Percentiles rank a stretch among this genome's conserved stretches.
Evolutionary conservation across 1,284 basidiomycete species (phyloP).

Genomic region (Leucocoprinus gongylophorus): DNA sequence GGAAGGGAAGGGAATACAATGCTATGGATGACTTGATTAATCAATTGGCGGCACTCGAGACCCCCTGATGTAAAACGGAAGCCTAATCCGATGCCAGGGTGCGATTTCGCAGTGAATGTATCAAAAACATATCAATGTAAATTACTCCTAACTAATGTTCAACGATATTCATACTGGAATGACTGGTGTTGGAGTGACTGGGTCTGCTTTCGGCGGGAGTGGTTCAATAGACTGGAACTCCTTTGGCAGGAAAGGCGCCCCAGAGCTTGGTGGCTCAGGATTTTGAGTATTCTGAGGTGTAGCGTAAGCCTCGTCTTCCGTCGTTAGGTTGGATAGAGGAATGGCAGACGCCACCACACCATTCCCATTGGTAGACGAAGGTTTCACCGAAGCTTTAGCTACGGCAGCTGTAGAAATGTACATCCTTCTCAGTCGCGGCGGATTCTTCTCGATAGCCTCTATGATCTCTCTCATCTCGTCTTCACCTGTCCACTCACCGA

Average conservation of each 20-base stretch:
- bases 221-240: conserved; percentile 22
- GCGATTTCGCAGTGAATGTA: too few species aligned
- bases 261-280: conserved; percentile 38
- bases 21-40: conserved; percentile 81
- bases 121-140: background rate
- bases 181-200: conserved; percentile 40
- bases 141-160: background rate
- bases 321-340: background rate
- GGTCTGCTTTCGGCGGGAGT: conserved; percentile 1
- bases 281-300: conserved; percentile 41
- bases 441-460: conserved; percentile 44
- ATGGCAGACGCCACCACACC: background rate
- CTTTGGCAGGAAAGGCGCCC: conserved; percentile 36
- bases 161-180: background rate
- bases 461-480: conserved; percentile 55
- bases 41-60: conserved; percentile 63
- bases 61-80: too few species aligned
- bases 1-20: conserved; percentile 33
- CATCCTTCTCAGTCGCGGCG: conserved; percentile 29
- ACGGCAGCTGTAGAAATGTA: conserved; percentile 12
- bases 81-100: background rate
- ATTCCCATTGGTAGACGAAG: conserved; percentile 6
- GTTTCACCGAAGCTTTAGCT: conserved; percentile 4
- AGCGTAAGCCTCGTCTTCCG: conserved; percentile 12
- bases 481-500: conserved; percentile 52